Base-by-base conservation (phyloP, 2,329 filamentous ascomycete genomes). In the Pseudocercospora eumusae region DNA sequence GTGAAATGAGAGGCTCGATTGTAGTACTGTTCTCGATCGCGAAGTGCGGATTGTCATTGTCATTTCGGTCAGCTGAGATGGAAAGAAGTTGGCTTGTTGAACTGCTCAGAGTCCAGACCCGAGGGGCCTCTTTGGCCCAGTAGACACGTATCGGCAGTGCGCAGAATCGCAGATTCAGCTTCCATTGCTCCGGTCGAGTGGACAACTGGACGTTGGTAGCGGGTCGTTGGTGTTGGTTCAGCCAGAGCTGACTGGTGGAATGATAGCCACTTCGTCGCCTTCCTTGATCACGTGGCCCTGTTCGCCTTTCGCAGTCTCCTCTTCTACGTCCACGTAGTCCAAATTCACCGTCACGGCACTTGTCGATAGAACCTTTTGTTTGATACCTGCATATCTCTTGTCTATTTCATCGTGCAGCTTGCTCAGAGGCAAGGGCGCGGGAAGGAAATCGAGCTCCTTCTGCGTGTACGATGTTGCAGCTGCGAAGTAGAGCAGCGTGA, bases 211-310 rank as follows among this genome's bases (percentile, higher is more conserved):
- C n/a, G n/a, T n/a, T n/a, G n/a, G n/a, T n/a, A n/a, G n/a, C n/a
- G n/a, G n/a, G n/a, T n/a, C n/a, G n/a, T n/a, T n/a, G n/a, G n/a
- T n/a, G 44, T 31, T 53, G 11, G 27, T 44, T 83, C 75, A 95
- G 4, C 91, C 91, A 40, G 91, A 92, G 80, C 91, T 96, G 67
- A 96, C 92, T 9, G 92, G 91, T 33, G 92, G 91, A 61, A 96
- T 93, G 36, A 96, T 89, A 45, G 89, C 92, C 59, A 96, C 90
- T 78, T 96, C 92, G 73, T 96, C 91, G 27, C 88, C 90, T 65
- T 86, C 85, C 56, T 86, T 77, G 61, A 96, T 89, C 60, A 85
- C 74, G 25, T 80, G 68, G 15, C 78, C 78, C 8, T 73, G 71
- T 15, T 70, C 71, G 18, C 77, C 78, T 52, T 76, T 76, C 11